Base-by-base conservation (phyloP, 495 filamentous ascomycete genomes). In the Aspergillus nanangensis region DNA sequence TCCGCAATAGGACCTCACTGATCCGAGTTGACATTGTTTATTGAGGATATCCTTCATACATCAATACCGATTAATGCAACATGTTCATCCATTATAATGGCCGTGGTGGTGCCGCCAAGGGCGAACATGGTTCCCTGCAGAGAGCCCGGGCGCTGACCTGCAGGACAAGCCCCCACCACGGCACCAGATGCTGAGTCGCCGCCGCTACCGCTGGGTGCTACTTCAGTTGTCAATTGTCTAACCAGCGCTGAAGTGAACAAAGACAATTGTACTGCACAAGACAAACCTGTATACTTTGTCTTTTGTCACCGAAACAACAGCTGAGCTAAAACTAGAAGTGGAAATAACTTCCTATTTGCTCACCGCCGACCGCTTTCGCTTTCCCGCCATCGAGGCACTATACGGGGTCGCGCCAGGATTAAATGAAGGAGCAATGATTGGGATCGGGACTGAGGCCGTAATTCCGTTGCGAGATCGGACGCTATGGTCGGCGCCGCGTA, bases 341-440 rank as follows among this genome's bases (percentile, higher is more conserved):
- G n/a, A n/a, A n/a, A n/a, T n/a, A n/a, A n/a, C n/a, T n/a, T n/a
- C n/a, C n/a, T n/a, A n/a, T n/a, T n/a, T n/a, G n/a, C n/a, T n/a
- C n/a, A n/a, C n/a, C n/a, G n/a, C n/a, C n/a, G n/a, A n/a, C n/a
- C n/a, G n/a, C n/a, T n/a, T n/a, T n/a, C n/a, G n/a, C n/a, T n/a
- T n/a, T n/a, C n/a, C n/a, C 17, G 36, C 35, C 36, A 47, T 39
- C 35, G 66, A 38, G 10, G 59, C 45, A 21, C 61, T 65, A 36
- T 55, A 56, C 7, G 73, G 67, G 14, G 63, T 69, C 2, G 58
- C 59, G 32, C 75, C 75, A 8, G 77, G 78, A 44, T 66, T 80
- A 62, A 76, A 80, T 10, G 61, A 74, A 3, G 74, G 71, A 2
- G 76, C 76, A 13, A 82, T 73, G 17, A 74, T 59, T 1, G 77